A percentile compares a stretch with the other conserved stretches of the same genome.
phyloP scores from a whole-genome alignment of 2,329 filamentous ascomycete species.

The Dactylonectria estremocensis region DNA sequence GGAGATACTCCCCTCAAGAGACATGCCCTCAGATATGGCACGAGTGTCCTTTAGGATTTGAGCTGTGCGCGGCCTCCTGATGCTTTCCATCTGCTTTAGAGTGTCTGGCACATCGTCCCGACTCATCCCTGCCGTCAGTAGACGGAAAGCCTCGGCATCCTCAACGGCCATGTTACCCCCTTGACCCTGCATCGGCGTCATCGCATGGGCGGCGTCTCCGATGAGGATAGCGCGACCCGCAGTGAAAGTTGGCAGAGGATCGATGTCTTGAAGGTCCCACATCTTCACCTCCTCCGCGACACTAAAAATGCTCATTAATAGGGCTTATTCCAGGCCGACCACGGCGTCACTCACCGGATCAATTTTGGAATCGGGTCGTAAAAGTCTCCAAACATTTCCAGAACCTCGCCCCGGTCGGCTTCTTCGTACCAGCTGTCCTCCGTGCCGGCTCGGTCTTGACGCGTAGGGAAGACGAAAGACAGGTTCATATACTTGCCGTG shows the following conservation, averaged over 20 bases:
- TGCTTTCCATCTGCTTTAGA: not conserved
- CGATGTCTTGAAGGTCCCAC: slow-evolving; percentile 25
- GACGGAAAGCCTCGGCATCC: not conserved
- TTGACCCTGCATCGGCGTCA: slow-evolving; percentile 18
- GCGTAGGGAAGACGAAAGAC: slow-evolving; percentile 22
- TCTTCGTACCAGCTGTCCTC: slow-evolving; percentile 19
- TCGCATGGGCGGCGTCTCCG: slow-evolving; percentile 22
- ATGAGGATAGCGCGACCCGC: slow-evolving; percentile 7
- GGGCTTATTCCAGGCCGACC: fast-evolving
- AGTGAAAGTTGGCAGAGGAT: slow-evolving; percentile 18
- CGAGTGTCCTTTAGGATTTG: not conserved
- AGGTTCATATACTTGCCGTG: slow-evolving; percentile 25
- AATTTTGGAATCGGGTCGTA: slow-evolving; percentile 14
- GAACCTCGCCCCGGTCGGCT: slow-evolving; percentile 15
- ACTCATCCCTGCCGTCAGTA: not conserved
- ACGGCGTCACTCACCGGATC: not conserved
- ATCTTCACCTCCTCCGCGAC: slow-evolving; percentile 22
- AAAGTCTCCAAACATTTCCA: slow-evolving; percentile 23
- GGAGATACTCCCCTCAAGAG: not conserved
- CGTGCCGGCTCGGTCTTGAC: slow-evolving; percentile 11
- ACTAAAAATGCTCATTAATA: not conserved
- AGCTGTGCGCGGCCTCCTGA: not conserved
- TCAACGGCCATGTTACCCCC: slow-evolving; percentile 8
- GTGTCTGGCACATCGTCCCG: not conserved
- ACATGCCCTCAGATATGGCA: not conserved